Percentiles rank a stretch among this genome's conserved stretches.
These are phyloP conservation scores for Phytopythium delawarense DNA, from an alignment of 352 stramenopile genomes.

Conservation along the genomic window DNA sequence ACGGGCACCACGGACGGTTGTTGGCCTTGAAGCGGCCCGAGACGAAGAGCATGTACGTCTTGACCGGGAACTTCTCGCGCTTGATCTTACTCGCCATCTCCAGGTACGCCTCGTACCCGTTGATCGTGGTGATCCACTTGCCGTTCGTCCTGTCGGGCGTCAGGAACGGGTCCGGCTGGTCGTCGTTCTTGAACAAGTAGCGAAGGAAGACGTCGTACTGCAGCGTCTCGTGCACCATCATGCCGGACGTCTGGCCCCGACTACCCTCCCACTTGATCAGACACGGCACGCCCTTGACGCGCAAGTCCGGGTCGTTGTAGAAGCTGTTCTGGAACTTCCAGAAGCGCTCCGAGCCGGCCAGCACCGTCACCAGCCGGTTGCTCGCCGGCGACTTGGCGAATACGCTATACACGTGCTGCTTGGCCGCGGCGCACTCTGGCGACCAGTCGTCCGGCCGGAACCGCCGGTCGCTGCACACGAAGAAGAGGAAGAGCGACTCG, in stretches of 20 bases:
- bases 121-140: constrained; percentile 31
- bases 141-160: constrained; percentile 15
- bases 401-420: constrained; percentile 49
- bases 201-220: constrained; percentile 36
- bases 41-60: constrained; percentile 69
- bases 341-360: constrained; percentile 38
- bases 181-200: constrained; percentile 42
- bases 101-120: constrained; percentile 29
- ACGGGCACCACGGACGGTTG: constrained; percentile 76
- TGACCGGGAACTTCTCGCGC: constrained; percentile 22
- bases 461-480: constrained; percentile 60
- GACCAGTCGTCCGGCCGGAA: constrained; percentile 55
- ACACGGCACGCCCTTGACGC: constrained; percentile 33
- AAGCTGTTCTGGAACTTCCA: constrained; percentile 45
- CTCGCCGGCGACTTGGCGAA: constrained; percentile 47
- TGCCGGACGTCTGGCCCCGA: constrained; percentile 28
- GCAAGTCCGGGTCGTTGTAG: constrained; percentile 34
- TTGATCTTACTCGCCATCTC: constrained; percentile 30
- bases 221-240: constrained; percentile 30
- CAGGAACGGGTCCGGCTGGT: constrained; percentile 23
- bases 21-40: constrained; percentile 60
- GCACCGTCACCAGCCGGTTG: constrained; percentile 59
- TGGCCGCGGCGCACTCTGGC: constrained; percentile 33
- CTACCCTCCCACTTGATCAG: constrained; percentile 39
- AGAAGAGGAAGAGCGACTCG: constrained; percentile 62